Conservation (phyloP, 148 eudicot species). For the Amaranthus cruentus region DNA sequence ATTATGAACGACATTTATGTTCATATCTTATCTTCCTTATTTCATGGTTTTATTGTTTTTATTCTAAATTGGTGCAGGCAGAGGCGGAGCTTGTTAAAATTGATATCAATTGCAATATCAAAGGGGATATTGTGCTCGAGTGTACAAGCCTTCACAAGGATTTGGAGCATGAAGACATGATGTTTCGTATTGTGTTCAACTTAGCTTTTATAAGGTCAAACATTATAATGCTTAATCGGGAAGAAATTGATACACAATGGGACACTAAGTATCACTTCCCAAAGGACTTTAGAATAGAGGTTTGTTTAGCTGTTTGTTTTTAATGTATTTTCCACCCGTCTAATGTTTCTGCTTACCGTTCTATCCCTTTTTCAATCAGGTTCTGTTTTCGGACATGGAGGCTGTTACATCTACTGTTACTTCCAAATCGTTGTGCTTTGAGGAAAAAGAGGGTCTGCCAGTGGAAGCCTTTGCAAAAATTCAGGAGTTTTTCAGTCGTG, state of each 20-base stretch:
- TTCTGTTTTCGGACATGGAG: conserved; percentile 91
- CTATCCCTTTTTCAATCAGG: conserved; percentile 39
- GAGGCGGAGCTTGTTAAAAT: conserved; percentile 83
- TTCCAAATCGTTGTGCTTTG: conserved; percentile 60
- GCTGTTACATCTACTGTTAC: conserved; percentile 49
- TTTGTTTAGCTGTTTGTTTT: conserved; percentile 20
- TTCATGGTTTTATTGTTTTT: background rate
- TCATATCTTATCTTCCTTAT: background rate
- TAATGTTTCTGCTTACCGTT: conserved; percentile 7
- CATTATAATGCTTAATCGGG: conserved; percentile 70
- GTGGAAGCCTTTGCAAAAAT: conserved; percentile 91
- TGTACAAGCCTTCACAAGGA: conserved; percentile 67
- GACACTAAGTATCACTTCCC: conserved; percentile 67
- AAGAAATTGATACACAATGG: conserved; percentile 81
- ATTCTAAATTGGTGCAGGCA: conserved; percentile 43
- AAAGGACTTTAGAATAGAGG: conserved; percentile 85
- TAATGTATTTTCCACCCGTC: conserved; percentile 17
- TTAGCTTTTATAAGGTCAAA: conserved; percentile 89
- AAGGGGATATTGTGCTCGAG: conserved; percentile 94
- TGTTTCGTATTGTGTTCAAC: conserved; percentile 89
- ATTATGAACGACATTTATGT: background rate
- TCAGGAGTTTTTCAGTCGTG: conserved; percentile 75
- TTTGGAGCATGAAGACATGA: conserved; percentile 67
- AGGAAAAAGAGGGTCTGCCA: conserved; percentile 89
- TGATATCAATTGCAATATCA: conserved; percentile 75